Base-by-base conservation (phyloP, 176 grass and related monocot genomes). In the Rhynchospora breviuscula region DNA sequence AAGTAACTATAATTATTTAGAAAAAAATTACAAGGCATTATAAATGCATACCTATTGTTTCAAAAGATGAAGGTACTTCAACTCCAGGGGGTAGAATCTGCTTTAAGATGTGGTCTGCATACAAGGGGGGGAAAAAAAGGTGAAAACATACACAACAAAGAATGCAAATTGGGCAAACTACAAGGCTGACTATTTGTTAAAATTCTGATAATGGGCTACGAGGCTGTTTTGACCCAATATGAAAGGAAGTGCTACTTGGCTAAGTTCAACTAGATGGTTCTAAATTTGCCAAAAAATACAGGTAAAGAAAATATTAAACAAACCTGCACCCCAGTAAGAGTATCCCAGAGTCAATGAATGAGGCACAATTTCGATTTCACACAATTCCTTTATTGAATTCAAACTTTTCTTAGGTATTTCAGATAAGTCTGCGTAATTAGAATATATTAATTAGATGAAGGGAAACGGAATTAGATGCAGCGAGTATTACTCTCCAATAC, bases 41-140 rank as follows among this genome's bases (percentile, higher is more conserved):
- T 84, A 26, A 88, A 80, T 89, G 85, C 89, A 91, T 92, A 93
- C 92, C 96, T 91, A 92, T 86, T 91, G 93, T 99, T 93, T 99
- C 96, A 87, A 99, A 99, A 60, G 96, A 99, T 86, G 93, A 92
- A 45, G 93, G 96, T 76, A 95, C 91, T 84, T 95, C 93, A 87
- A 99, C 59, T 83, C 86, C 93, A 79, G 80, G 79, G 59, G 96
- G 93, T 17, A 99, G 87, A 59, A 99, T 90, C 86, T 89, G 88
- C 83, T 89, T 95, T 53, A 99, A 88, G 85, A 99, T 95, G 79
- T 95, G 89, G 59, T 99, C 96, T 99, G 23, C 29, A 63, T 26
- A 23, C 64, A 86, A 90, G 1, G 45, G 89, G 81, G 84, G 64
- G n/a, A 23, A 15, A 65, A 67, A 40, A 2, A 7, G 17, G 14